Conservation (phyloP, 2,329 filamentous ascomycete species). For the Elsinoe australis region DNA sequence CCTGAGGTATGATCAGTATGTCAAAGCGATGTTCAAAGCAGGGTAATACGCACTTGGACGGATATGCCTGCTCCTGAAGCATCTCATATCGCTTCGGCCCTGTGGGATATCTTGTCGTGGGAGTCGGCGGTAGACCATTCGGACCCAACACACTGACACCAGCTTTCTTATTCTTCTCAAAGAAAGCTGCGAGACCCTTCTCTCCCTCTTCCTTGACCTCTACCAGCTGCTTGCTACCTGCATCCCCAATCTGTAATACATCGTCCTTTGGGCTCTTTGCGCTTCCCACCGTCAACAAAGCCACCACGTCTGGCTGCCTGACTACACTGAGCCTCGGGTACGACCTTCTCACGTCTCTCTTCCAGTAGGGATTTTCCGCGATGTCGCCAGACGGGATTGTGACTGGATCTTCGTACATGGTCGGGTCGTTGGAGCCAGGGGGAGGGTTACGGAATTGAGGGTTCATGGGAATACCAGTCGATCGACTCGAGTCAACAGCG, state of each 20-base stretch:
- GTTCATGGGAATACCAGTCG: conserved; percentile 87
- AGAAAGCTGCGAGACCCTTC: conserved; percentile 62
- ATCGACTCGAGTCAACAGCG: conserved; percentile 78
- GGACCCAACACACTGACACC: conserved; percentile 58
- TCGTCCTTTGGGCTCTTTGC: conserved; percentile 73
- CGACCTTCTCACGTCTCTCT: conserved; percentile 74
- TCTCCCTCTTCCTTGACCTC: conserved; percentile 67
- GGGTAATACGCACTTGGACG: too few species aligned
- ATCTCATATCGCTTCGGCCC: conserved; percentile 64
- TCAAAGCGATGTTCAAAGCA: not conserved
- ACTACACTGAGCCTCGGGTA: conserved; percentile 78
- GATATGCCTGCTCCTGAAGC: conserved; percentile 65
- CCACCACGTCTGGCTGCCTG: conserved; percentile 75
- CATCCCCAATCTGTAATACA: conserved; percentile 62
- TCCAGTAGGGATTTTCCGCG: conserved; percentile 92
- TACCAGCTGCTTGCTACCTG: conserved; percentile 66
- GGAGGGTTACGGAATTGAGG: conserved; percentile 83
- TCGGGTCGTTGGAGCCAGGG: conserved; percentile 64
- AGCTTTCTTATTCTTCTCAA: conserved; percentile 56
- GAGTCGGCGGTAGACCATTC: conserved; percentile 78
- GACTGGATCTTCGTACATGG: conserved; percentile 70
- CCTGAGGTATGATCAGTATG: conserved; percentile 26
- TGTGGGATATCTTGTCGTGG: conserved; percentile 57
- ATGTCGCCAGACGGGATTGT: conserved; percentile 79
- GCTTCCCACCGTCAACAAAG: conserved; percentile 77